These are phyloP conservation scores for Dendrobium catenatum DNA, from an alignment of 106 monocot genomes.

Conservation along the genomic window DNA sequence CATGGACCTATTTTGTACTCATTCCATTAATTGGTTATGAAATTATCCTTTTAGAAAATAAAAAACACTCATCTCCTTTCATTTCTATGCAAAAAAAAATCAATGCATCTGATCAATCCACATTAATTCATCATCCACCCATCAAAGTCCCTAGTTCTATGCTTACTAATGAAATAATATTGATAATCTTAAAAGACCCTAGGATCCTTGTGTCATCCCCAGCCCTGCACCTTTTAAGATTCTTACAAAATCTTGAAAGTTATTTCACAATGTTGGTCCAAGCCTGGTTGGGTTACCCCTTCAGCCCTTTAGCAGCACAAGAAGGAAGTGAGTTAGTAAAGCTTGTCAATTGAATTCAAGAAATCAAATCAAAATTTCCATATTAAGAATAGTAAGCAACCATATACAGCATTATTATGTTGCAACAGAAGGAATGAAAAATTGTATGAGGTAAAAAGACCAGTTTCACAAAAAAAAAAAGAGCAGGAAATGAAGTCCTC, in stretches of 20 bases:
- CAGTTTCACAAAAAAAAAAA: background rate
- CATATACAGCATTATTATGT: background rate
- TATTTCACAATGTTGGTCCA: background rate
- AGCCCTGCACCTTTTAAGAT: background rate
- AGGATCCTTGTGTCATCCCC: background rate
- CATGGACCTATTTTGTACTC: too few relatives aligned
- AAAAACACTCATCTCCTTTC: background rate
- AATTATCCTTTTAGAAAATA: too few relatives aligned
- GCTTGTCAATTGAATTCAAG: background rate
- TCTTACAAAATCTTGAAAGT: background rate
- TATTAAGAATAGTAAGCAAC: background rate
- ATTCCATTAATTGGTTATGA: too few relatives aligned
- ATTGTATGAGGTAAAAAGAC: background rate
- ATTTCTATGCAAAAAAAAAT: background rate
- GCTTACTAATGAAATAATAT: background rate
- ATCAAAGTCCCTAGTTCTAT: background rate
- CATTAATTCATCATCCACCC: background rate
- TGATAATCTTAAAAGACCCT: background rate
- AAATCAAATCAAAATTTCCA: background rate
- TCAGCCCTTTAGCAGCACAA: background rate
- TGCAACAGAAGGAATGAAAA: background rate
- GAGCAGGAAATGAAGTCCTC: background rate
- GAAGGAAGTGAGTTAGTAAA: background rate
- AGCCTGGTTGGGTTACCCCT: background rate
- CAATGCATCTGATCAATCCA: background rate